Percentiles rank a stretch among this genome's conserved stretches.
Evolutionary conservation across 371 early-diverging fungal species (phyloP).

Genomic region (Ordospora pajunii): DNA sequence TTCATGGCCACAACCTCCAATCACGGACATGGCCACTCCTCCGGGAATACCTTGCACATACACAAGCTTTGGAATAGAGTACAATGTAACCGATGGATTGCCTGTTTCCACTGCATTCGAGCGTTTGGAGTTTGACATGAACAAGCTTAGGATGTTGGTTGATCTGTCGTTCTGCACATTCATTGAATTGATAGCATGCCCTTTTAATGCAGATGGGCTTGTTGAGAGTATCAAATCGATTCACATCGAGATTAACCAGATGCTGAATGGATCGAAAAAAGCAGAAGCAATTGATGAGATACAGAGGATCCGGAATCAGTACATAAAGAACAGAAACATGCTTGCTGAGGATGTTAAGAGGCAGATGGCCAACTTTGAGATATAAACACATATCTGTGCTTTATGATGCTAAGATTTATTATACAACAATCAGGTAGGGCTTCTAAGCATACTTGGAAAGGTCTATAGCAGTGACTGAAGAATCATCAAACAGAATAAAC

Average conservation of each 20-base stretch:
- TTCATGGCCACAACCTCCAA: neutral
- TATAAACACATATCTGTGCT: neutral
- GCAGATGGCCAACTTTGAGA: neutral
- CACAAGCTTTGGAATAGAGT: neutral
- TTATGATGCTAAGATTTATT: too few relatives aligned
- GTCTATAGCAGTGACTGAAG: neutral
- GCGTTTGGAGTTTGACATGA: neutral
- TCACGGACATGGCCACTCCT: neutral
- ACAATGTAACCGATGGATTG: neutral
- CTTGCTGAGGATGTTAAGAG: neutral
- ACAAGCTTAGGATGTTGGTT: neutral
- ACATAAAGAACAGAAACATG: neutral
- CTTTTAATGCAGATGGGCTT: neutral
- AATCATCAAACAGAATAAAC: neutral
- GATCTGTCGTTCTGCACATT: neutral
- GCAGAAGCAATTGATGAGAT: neutral
- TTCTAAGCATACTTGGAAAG: neutral
- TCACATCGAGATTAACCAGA: constrained; percentile 4
- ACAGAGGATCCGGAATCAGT: neutral
- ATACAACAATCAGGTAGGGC: neutral
- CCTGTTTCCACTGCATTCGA: neutral
- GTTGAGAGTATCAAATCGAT: neutral
- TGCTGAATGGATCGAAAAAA: neutral
- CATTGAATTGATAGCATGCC: neutral
- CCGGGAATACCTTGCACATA: constrained; percentile 1